These are phyloP conservation scores for Penicillium palitans DNA, from an alignment of 2,329 filamentous ascomycete genomes.

Conservation along the genomic window DNA sequence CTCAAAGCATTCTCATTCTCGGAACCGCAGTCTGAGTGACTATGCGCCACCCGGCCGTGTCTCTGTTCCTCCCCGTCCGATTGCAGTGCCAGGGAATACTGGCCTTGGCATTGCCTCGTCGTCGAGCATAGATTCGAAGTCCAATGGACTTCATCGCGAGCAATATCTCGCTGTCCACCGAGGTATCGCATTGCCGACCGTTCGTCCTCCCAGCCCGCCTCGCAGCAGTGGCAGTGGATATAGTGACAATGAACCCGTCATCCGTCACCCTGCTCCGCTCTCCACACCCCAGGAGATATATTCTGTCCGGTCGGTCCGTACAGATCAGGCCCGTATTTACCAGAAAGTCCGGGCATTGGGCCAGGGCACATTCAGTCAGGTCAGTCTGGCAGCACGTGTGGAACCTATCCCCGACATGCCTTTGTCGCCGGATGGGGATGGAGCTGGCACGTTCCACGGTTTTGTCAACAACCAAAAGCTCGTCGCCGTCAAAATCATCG, in stretches of 20 bases:
- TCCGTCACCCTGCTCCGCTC: conserved; percentile 22
- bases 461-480: conserved; percentile 68
- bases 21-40: conserved; percentile 85
- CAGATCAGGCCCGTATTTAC: conserved; percentile 74
- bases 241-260: conserved; percentile 45
- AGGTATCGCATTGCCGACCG: conserved; percentile 63
- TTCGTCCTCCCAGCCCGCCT: conserved; percentile 74
- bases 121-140: conserved; percentile 45
- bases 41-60: conserved; percentile 71
- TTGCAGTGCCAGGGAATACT: conserved; percentile 67
- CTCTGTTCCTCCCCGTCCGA: conserved; percentile 66
- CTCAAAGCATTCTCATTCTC: conserved; percentile 59
- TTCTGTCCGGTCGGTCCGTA: conserved; percentile 64
- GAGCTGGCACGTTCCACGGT: conserved; percentile 14
- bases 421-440: conserved; percentile 17
- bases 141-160: conserved; percentile 66
- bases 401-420: conserved; percentile 49
- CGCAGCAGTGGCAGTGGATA: conserved; percentile 65
- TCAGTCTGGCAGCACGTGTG: conserved; percentile 85
- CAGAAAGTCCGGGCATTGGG: conserved; percentile 77
- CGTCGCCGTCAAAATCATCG: conserved; percentile 92
- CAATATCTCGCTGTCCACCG: conserved; percentile 76
- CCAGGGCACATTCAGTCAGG: conserved; percentile 92
- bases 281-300: conserved; percentile 60
- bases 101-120: conserved; percentile 49